Evolutionary conservation across 140 eudicot genomes (phyloP).

Genomic region (Anethum foeniculum): DNA sequence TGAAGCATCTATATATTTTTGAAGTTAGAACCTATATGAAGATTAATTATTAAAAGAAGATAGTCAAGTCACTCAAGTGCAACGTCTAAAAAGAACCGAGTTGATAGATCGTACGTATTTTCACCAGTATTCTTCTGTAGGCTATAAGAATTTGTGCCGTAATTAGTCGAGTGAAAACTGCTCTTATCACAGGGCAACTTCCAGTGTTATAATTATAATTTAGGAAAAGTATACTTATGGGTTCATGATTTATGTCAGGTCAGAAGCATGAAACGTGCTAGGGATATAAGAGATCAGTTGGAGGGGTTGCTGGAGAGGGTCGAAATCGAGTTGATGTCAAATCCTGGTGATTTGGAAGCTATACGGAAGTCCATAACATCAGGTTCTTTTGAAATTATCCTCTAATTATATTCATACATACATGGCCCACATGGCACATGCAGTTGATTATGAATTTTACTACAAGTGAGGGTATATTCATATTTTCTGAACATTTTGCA

Average conservation of each 20-base stretch:
- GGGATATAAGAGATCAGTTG: slow-evolving; percentile 69
- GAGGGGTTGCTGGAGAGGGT: slow-evolving; percentile 70
- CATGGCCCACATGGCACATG: background rate
- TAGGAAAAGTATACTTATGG: background rate
- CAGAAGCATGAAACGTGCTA: slow-evolving; percentile 82
- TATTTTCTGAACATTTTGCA: slow-evolving; percentile 6
- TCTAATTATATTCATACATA: background rate
- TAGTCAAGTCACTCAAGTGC: background rate
- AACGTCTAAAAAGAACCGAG: background rate
- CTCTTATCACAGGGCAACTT: background rate
- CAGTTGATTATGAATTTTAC: background rate
- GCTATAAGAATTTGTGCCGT: background rate
- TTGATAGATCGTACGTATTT: background rate
- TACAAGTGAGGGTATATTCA: background rate
- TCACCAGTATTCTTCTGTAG: background rate
- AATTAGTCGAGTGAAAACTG: background rate
- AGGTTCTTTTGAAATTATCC: slow-evolving; percentile 21
- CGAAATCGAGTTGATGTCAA: slow-evolving; percentile 52
- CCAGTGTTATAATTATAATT: background rate
- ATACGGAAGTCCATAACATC: slow-evolving; percentile 66
- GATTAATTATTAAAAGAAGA: background rate
- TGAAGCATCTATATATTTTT: background rate
- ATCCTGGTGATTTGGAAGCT: slow-evolving; percentile 53
- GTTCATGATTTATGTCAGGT: slow-evolving; percentile 23
- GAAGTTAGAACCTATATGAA: background rate